Conservation (phyloP, 345 rosid genomes). For the Reutealis trisperma region DNA sequence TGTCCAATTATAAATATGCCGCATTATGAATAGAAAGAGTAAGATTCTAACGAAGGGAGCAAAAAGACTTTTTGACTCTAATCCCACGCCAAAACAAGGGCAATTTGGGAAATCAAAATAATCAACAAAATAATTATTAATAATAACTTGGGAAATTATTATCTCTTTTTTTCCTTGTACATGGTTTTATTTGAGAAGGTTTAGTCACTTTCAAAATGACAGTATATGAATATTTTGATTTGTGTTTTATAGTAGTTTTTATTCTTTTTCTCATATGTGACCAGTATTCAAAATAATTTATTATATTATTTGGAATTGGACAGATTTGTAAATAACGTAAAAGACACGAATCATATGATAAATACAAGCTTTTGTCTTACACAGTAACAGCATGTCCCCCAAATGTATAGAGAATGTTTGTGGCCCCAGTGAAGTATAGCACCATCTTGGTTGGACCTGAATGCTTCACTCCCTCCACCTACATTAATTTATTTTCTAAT, state of each 20-base stretch:
- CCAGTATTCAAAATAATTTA: too few relatives aligned
- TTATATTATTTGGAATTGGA: too few relatives aligned
- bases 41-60: slow-evolving; percentile 18
- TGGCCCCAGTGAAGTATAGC: slow-evolving; percentile 96
- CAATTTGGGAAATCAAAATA: slow-evolving; percentile 21
- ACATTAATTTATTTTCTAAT: too few relatives aligned
- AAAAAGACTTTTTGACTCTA: slow-evolving; percentile 22
- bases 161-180: background rate
- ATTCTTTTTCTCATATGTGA: too few relatives aligned
- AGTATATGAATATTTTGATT: background rate
- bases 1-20: too few relatives aligned
- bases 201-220: slow-evolving; percentile 38
- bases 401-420: slow-evolving; percentile 99
- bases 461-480: slow-evolving; percentile 92
- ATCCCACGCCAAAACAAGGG: slow-evolving; percentile 37
- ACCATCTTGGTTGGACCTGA: slow-evolving; percentile 90
- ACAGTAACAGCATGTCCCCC: slow-evolving; percentile 99
- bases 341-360: slow-evolving; percentile 26
- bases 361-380: slow-evolving; percentile 46
- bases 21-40: too few relatives aligned
- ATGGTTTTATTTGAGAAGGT: background rate
- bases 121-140: background rate
- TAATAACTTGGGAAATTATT: too few relatives aligned
- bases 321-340: slow-evolving; percentile 36
- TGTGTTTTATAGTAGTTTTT: too few relatives aligned